phyloP scores from a whole-genome alignment of 108 stramenopile species.

The Cylindrotheca fusiformis region DNA sequence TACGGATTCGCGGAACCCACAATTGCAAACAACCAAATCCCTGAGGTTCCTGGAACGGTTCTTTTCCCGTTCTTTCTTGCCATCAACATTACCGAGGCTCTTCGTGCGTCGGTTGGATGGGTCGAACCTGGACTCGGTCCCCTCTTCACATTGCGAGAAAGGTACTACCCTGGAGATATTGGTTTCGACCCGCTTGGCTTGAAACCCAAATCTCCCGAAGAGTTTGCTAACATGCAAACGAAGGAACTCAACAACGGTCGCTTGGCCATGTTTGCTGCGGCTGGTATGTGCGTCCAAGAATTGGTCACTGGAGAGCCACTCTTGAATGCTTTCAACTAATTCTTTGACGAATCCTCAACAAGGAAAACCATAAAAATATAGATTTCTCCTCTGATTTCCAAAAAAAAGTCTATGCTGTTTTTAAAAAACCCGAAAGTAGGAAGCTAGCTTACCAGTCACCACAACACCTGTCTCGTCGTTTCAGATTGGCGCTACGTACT shows the following conservation, averaged over 20 bases:
- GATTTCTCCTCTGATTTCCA: too few relatives aligned
- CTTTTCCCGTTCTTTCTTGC: constrained; percentile 48
- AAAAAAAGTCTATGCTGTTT: too few relatives aligned
- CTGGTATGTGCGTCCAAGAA: constrained; percentile 80
- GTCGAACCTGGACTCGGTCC: constrained; percentile 36
- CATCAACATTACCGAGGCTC: constrained; percentile 39
- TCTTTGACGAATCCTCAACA: too few relatives aligned
- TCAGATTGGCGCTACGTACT: neutral
- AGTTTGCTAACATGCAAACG: constrained; percentile 50
- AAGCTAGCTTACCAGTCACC: too few relatives aligned
- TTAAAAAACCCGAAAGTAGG: too few relatives aligned
- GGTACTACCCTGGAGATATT: constrained; percentile 51
- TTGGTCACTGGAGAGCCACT: constrained; percentile 57
- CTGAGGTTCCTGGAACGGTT: constrained; percentile 45
- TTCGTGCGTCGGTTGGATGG: constrained; percentile 35
- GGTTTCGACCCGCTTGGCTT: constrained; percentile 77
- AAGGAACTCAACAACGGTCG: constrained; percentile 84
- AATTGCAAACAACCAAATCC: constrained; percentile 70
- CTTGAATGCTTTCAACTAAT: too few relatives aligned
- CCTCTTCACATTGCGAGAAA: constrained; percentile 47
- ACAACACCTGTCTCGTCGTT: constrained; percentile 10
- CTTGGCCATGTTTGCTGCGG: constrained; percentile 67
- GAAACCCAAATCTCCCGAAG: constrained; percentile 49
- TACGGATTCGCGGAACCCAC: constrained; percentile 51
- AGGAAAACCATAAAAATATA: too few relatives aligned